phyloP scores from a whole-genome alignment of 805 yeast species.

The Starmerella lactis-condensi region DNA sequence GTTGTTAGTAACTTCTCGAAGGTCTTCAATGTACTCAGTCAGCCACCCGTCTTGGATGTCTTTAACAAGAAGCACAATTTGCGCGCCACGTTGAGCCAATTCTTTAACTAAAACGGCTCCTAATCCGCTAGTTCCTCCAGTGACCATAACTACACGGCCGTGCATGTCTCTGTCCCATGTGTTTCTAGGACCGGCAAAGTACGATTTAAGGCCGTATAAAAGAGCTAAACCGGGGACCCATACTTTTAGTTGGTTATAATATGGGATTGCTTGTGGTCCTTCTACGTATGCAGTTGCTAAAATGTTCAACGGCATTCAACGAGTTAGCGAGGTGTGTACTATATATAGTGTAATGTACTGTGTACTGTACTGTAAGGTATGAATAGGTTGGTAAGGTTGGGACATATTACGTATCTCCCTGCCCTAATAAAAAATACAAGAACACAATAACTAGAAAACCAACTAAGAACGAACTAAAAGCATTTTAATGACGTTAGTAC shows the following conservation, averaged over 20 bases:
- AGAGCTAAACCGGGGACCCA: slow-evolving; percentile 35
- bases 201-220: slow-evolving; percentile 40
- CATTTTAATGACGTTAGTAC: slow-evolving; percentile 8
- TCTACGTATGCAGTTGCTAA: slow-evolving; percentile 48
- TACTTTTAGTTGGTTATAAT: slow-evolving; percentile 39
- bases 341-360: too few species aligned
- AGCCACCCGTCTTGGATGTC: slow-evolving; percentile 53
- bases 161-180: slow-evolving; percentile 88
- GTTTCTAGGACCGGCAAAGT: slow-evolving; percentile 61
- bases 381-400: too few species aligned
- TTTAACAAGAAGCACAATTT: slow-evolving; percentile 53
- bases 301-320: slow-evolving; percentile 83
- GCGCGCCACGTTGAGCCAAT: slow-evolving; percentile 71
- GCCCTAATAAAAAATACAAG: too few species aligned
- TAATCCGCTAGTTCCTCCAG: slow-evolving; percentile 86
- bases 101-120: slow-evolving; percentile 64
- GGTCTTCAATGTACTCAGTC: slow-evolving; percentile 57
- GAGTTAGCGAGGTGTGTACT: too few species aligned
- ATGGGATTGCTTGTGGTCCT: slow-evolving; percentile 62
- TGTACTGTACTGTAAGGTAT: too few species aligned
- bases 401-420: too few species aligned
- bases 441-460: too few species aligned
- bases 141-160: slow-evolving; percentile 46
- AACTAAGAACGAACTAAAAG: too few species aligned
- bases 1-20: slow-evolving; percentile 53